Evolutionary conservation across 1,139 yeast genomes (phyloP), one percentile per base, ranked within the genome.

Genomic region (Schwanniomyces etchellsii): DNA sequence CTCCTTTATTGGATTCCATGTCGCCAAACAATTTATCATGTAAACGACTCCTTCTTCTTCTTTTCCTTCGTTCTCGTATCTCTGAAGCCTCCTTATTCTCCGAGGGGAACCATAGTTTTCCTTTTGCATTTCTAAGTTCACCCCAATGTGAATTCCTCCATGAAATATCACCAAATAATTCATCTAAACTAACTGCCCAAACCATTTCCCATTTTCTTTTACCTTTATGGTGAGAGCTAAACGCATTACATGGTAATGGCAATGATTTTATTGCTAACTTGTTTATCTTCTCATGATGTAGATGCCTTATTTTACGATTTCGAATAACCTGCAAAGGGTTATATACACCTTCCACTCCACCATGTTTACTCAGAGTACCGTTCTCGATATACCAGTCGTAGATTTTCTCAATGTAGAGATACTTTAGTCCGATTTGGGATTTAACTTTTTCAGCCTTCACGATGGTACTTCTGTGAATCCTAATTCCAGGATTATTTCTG

Each of bases 251-350:
- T 1, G 83, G 78, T 22, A 71, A 52, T 3, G 78, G 77, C 4
- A 64, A 44, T 2, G 64, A 50, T 33, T 59, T 57, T 16, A 56
- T 44, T 3, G 58, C 38, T 7, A 65, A 39, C 1, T 57, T 57
- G 5, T 7, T 20, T 12, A 17, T 7, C 5, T 5, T n/a, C 28
- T 55, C 55, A 11, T 66, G 65, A 32, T 50, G 52, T 29, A 70
- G 74, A 39, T 68, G 66, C 40, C 69, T 51, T 7, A 79, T 50
- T 35, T 66, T 64, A 33, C 96, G 62, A 51, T 86, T 82, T 37
- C 96, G 60, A 22, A 86, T 74, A 13, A 79, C 70, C 49, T 84
- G 95, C 28, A 86, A 58, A 2, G 96, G 96, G 48, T 86, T 86
- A 55, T 81, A 86, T 3, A 74, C 71, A 1, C 81, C 84, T 37